phyloP scores from a whole-genome alignment of 495 filamentous ascomycete species.

The Hypoxylon perforatum region DNA sequence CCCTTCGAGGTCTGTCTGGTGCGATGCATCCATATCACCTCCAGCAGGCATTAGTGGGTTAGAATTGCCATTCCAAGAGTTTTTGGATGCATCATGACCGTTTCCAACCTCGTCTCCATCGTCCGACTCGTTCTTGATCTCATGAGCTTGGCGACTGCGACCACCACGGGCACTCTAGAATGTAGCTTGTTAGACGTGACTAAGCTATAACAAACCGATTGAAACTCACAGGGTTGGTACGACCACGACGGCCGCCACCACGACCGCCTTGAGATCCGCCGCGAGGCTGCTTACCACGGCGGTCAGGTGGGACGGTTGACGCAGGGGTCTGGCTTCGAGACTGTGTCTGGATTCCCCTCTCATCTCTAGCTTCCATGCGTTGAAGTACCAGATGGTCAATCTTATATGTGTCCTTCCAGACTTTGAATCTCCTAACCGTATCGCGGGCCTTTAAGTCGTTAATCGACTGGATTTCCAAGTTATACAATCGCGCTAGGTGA shows the following conservation, averaged over 20 bases:
- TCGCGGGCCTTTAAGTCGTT: constrained; percentile 63
- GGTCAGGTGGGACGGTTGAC: background rate
- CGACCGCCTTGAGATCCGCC: constrained; percentile 21
- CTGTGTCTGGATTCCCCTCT: constrained; percentile 56
- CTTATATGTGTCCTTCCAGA: constrained; percentile 74
- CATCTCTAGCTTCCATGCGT: constrained; percentile 76
- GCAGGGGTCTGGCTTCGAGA: constrained; percentile 18
- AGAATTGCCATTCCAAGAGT: constrained; percentile 31
- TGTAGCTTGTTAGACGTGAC: constrained; percentile 11
- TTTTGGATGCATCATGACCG: constrained; percentile 26
- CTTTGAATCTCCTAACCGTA: constrained; percentile 69
- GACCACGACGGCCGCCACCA: constrained; percentile 21
- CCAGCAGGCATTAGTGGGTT: constrained; percentile 22
- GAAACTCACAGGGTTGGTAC: constrained; percentile 33
- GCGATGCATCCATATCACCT: constrained; percentile 3
- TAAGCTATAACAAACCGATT: background rate
- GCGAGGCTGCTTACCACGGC: constrained; percentile 12
- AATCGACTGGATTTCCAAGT: constrained; percentile 71
- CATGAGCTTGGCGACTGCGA: constrained; percentile 3
- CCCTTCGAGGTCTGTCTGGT: constrained; percentile 17
- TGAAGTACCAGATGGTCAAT: constrained; percentile 75
- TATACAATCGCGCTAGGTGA: constrained; percentile 80
- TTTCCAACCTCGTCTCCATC: constrained; percentile 34
- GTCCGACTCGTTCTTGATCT: constrained; percentile 50
- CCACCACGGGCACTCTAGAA: constrained; percentile 11